Percentiles rank a stretch among this genome's conserved stretches.
Evolutionary conservation across 441 rosid species (phyloP).

Genomic region (Syzygium syzygioides): DNA sequence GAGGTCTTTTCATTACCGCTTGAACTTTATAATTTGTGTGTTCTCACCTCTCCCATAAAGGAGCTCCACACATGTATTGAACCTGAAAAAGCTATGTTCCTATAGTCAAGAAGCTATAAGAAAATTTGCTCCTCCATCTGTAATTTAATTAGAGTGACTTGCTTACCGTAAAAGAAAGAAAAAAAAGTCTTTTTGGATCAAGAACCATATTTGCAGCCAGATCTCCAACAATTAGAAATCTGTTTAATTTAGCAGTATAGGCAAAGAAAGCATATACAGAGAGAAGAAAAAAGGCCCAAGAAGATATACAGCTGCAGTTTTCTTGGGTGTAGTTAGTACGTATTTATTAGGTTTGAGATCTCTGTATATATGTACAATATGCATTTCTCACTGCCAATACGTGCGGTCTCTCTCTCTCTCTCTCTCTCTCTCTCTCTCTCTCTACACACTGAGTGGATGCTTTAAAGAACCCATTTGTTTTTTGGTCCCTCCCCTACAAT

Average conservation of each 20-base stretch:
- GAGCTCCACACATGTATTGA: background rate
- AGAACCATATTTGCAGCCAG: background rate
- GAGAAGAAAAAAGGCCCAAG: background rate
- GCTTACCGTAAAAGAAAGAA: background rate
- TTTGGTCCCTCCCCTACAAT: constrained; percentile 77
- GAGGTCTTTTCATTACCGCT: background rate
- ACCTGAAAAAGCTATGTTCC: background rate
- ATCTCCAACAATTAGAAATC: background rate
- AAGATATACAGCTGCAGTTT: background rate
- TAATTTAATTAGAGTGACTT: background rate
- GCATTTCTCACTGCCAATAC: constrained; percentile 43
- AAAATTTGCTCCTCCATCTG: background rate
- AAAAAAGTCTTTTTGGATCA: background rate
- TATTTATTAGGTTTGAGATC: background rate
- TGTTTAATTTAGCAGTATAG: background rate
- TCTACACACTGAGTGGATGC: constrained; percentile 50
- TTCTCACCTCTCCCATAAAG: background rate
- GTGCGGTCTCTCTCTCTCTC: constrained; percentile 44
- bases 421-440: constrained; percentile 16
- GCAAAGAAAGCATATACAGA: background rate
- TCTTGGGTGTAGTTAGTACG: background rate
- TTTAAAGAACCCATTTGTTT: constrained; percentile 46
- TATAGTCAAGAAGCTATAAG: background rate
- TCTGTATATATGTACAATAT: background rate
- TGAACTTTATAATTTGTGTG: background rate